These are phyloP conservation scores for Chlamydomonas reinhardtii DNA, from an alignment of 163 green algal species.

Conservation along the genomic window DNA sequence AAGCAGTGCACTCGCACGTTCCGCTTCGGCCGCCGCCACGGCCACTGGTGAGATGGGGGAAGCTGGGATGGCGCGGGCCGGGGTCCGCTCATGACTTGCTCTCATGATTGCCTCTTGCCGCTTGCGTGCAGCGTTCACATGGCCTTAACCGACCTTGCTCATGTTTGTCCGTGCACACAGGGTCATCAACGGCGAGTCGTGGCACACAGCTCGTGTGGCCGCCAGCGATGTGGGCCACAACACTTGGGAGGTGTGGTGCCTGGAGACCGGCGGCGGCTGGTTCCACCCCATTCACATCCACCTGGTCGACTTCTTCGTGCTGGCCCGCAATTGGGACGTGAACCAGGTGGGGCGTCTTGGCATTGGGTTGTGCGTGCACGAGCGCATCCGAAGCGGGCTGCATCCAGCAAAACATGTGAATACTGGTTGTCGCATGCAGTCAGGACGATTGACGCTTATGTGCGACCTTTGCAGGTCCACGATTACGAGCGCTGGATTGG, in stretches of 20 bases:
- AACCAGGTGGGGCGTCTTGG: neutral
- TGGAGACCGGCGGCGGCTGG: slow-evolving; percentile 42
- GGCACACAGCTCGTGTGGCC: neutral
- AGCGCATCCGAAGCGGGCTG: no score
- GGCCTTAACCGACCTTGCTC: no score
- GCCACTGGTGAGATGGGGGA: slow-evolving; percentile 22
- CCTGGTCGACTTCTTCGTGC: slow-evolving; percentile 29
- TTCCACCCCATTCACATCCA: slow-evolving; percentile 50
- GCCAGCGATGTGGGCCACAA: slow-evolving; percentile 31
- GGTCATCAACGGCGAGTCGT: slow-evolving; percentile 23
- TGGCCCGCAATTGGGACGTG: slow-evolving; percentile 11
- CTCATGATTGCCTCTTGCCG: no score
- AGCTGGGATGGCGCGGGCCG: no score
- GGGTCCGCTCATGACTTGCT: no score
- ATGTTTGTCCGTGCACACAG: neutral
- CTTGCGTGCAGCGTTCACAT: no score
- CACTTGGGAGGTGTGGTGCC: slow-evolving; percentile 42
- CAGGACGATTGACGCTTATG: no score
- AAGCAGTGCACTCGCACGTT: neutral
- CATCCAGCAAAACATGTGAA: no score
- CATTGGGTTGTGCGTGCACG: no score
- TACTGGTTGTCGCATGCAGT: no score
- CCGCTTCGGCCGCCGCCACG: slow-evolving; percentile 15
- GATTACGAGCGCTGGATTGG: slow-evolving; percentile 14
- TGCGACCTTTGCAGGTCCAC: slow-evolving; percentile 27